Base-by-base conservation (phyloP, 306 rosid species). In the Gleditsia sinensis region DNA sequence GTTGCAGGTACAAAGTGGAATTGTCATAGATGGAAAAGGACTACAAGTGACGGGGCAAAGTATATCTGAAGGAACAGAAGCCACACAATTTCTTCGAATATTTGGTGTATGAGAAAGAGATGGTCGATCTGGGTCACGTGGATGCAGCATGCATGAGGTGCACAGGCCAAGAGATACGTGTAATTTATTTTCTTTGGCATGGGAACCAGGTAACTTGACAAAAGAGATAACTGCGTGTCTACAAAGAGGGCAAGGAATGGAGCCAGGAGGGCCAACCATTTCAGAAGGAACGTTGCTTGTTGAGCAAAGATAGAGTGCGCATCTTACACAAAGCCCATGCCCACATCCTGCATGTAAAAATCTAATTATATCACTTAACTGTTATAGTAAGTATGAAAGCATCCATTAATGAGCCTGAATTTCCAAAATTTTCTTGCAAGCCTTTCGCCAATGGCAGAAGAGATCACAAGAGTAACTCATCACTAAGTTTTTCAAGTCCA, bases 271-370 rank as follows among this genome's bases (percentile, higher is more conserved):
- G 36, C 89, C 88, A 27, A 28, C 74, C 43, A 19, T 71, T 83
- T 87, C 96, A 7, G 90, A 82, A 64, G 90, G 81, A 70, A 86
- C 80, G 77, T 83, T 90, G 86, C 85, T 81, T 17, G 98, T 88
- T 16, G 97, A 90, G 85, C 99, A 95, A 70, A 95, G 96, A 83
- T 90, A 92, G 70, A 95, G 97, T 3, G 98, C 97, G 25, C 99
- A 94, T 81, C 88, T 87, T 32, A 90, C 92, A 71, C 99, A 95
- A 57, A 95, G 99, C 77, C 85, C 93, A 34, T 95, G 99, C 51
- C 86, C 79, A 60, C 99, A 95, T 77, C 99, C 99, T 95, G 82
- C 78, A 80, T 53, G 74, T 37, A 66, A 14, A 86, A 71, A 51
- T 32, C 20, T 30, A 33, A 32, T 62, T 56, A 75, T 10, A 81